phyloP scores from a whole-genome alignment of 148 eudicot species.

The Cornus suecica region DNA sequence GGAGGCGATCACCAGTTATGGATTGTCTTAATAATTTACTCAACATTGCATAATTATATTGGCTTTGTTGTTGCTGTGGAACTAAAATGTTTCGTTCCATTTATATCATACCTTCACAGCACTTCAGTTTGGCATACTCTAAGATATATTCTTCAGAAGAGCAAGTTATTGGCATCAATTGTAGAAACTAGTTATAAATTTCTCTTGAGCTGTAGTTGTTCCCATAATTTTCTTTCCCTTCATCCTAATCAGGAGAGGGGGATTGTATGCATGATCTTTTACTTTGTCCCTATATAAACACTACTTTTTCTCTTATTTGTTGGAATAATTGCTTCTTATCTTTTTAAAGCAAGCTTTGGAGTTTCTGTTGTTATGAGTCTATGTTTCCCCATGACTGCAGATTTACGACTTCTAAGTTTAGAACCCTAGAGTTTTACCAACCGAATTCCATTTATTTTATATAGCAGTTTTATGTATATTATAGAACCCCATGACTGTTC shows the following conservation, averaged over 20 bases:
- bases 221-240: neutral
- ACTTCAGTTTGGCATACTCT: neutral
- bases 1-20: too few species aligned
- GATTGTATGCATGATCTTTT: too few species aligned
- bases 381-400: neutral
- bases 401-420: slow-evolving; percentile 1
- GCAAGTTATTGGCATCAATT: neutral
- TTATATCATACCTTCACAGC: neutral
- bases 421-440: neutral
- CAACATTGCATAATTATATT: neutral
- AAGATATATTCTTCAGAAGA: neutral
- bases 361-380: neutral
- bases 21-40: neutral
- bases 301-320: neutral
- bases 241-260: neutral
- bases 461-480: neutral
- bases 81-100: neutral
- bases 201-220: neutral
- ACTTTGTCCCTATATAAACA: neutral
- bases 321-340: neutral
- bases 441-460: neutral
- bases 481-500: too few species aligned
- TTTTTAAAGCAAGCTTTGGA: neutral
- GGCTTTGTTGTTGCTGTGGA: neutral
- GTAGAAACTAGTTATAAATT: neutral